Evolutionary conservation across 257 asterid species (phyloP).

Genomic region (Nicotiana tomentosiformis): DNA sequence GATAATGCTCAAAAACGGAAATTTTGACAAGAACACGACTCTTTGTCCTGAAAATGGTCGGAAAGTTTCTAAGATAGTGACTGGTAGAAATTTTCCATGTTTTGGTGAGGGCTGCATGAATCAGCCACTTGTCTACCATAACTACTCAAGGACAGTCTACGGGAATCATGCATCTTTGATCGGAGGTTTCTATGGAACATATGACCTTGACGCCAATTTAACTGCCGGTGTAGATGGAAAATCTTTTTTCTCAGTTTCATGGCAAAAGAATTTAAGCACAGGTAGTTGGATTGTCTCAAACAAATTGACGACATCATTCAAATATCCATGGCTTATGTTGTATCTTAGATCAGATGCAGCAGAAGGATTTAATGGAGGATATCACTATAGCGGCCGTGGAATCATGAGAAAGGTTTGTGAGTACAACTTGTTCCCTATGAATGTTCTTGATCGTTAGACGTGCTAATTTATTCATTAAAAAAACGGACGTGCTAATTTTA

Average conservation of each 20-base stretch:
- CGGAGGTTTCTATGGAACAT: constrained; percentile 82
- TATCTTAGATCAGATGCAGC: constrained; percentile 74
- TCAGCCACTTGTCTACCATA: constrained; percentile 72
- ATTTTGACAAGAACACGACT: constrained; percentile 68
- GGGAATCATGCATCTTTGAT: constrained; percentile 31
- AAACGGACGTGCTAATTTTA: background rate
- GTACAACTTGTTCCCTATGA: background rate
- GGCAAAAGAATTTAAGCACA: constrained; percentile 59
- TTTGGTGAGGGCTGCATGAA: constrained; percentile 88
- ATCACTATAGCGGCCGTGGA: constrained; percentile 76
- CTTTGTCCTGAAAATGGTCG: constrained; percentile 81
- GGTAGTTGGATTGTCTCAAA: constrained; percentile 63
- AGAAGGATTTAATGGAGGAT: constrained; percentile 73
- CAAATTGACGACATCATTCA: constrained; percentile 59
- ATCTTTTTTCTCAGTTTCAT: constrained; percentile 57
- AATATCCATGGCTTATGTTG: constrained; percentile 88
- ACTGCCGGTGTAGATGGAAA: constrained; percentile 28
- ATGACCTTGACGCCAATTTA: constrained; percentile 61
- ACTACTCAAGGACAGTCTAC: constrained; percentile 35
- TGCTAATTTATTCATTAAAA: background rate
- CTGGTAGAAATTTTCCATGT: constrained; percentile 67
- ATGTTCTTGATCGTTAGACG: background rate
- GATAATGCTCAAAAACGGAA: constrained; percentile 84
- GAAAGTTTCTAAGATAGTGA: constrained; percentile 57
- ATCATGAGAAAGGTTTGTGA: constrained; percentile 54